Base-by-base conservation (phyloP, 306 rosid genomes). In the Castanea mollissima region DNA sequence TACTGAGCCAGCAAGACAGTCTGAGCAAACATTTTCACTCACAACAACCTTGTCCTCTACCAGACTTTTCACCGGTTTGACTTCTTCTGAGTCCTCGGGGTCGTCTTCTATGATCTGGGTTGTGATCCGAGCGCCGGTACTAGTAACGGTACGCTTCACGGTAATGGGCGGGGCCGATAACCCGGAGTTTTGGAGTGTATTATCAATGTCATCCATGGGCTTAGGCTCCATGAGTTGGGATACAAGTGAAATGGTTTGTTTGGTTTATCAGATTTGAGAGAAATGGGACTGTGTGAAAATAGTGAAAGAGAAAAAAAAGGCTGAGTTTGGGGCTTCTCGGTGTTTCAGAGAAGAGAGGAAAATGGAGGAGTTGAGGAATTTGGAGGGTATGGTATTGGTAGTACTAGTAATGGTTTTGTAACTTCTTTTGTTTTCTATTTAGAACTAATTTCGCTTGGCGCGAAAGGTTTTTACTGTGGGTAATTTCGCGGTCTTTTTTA, bases 41-140 rank as follows among this genome's bases (percentile, higher is more conserved):
- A n/a, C 73, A 1, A 56, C 31, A 55, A 12, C 75, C 25, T 49
- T 15, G 55, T 25, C 38, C 46, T 46, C 74, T 7, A 69, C 78
- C 6, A 2, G 65, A 20, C 56, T 57, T 7, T 34, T 59, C 14
- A 34, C 8, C 19, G 51, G 38, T 41, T 67, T 49, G 3, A 2
- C 78, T 46, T 70, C 59, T 14, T 68, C 83, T 5, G n/a, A 32
- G 21, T 55, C 86, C 41, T 71, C 74, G 5, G 59, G 15, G 4
- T 20, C 74, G 2, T 74, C 58, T 38, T 70, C 70, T 34, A 64
- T 69, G 3, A 81, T 31, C 35, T 60, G 70, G 1, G 94, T 80
- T 0, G 80, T 67, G 51, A 91, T 82, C 55, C 94, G 94, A 41
- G 81, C 81, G 3, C 94, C 91, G 5, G 83, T 88, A 71, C 89